phyloP scores from a whole-genome alignment of 164 flowering plant species.

The Piper betle region DNA sequence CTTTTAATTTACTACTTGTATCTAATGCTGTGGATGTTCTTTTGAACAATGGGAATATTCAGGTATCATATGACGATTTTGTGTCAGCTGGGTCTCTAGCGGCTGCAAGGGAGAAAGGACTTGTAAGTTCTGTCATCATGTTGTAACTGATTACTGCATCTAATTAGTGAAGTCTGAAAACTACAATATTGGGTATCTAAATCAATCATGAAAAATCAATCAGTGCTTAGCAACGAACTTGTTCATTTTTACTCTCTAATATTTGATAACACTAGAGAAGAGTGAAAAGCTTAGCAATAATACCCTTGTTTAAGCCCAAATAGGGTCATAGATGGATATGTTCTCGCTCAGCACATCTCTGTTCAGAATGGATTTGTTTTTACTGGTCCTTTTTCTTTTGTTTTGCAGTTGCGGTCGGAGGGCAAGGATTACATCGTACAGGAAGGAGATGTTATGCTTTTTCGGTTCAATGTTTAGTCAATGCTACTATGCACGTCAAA shows the following conservation, averaged over 20 bases:
- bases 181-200: too few species aligned
- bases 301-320: too few species aligned
- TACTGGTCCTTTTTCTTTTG: neutral
- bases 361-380: too few species aligned
- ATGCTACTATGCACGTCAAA: neutral
- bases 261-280: too few species aligned
- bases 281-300: too few species aligned
- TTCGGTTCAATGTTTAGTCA: conserved; percentile 76
- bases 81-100: conserved; percentile 83
- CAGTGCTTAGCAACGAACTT: too few species aligned
- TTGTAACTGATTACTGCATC: neutral
- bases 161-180: neutral
- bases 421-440: conserved; percentile 90
- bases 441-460: conserved; percentile 99
- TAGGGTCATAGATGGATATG: too few species aligned
- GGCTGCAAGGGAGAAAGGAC: conserved; percentile 90
- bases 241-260: too few species aligned
- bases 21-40: too few species aligned
- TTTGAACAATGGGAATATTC: conserved; percentile 9
- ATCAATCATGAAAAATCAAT: too few species aligned
- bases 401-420: conserved; percentile 81
- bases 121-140: conserved; percentile 40
- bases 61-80: conserved; percentile 92
- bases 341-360: too few species aligned
- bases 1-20: neutral